A percentile compares a stretch with the other conserved stretches of the same genome.
Conservation (phyloP, 2,329 filamentous ascomycete genomes). For the Trichoderma harzianum region DNA sequence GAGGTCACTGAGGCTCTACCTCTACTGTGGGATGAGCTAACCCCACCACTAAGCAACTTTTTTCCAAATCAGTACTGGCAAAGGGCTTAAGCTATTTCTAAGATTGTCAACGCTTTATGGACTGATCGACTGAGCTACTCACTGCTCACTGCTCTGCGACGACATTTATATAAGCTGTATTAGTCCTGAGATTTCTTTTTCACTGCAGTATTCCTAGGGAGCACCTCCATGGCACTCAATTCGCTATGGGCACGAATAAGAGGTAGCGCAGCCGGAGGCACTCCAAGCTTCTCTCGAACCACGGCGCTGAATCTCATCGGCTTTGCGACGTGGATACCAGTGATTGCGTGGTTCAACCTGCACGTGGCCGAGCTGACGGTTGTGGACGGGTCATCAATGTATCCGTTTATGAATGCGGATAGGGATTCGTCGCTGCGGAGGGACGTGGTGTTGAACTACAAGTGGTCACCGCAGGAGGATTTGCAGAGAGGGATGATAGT, state of each 20-base stretch:
- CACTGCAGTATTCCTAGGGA: no score
- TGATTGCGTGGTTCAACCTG: conserved; percentile 58
- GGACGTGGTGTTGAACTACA: conserved; percentile 58
- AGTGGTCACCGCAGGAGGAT: conserved; percentile 54
- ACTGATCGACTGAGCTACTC: neutral
- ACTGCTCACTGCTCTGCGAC: neutral
- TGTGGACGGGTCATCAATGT: conserved; percentile 68
- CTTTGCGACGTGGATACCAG: conserved; percentile 60
- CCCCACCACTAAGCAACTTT: conserved; percentile 11
- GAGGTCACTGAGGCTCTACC: conserved; percentile 7
- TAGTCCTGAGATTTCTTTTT: no score
- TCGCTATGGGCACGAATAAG: conserved; percentile 37
- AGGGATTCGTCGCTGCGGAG: conserved; percentile 52
- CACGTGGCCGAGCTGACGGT: conserved; percentile 56
- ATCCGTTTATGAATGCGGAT: conserved; percentile 69
- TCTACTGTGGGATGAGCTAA: conserved; percentile 12
- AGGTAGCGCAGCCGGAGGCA: conserved; percentile 21
- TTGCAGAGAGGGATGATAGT: conserved; percentile 72
- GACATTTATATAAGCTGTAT: neutral
- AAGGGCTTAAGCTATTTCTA: neutral
- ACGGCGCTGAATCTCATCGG: conserved; percentile 48
- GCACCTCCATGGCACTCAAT: conserved; percentile 32
- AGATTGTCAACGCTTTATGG: neutral
- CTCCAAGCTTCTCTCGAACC: conserved; percentile 27
- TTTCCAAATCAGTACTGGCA: neutral